Base-by-base conservation (phyloP, 305 asterid genomes). In the Ruellia speciosa region DNA sequence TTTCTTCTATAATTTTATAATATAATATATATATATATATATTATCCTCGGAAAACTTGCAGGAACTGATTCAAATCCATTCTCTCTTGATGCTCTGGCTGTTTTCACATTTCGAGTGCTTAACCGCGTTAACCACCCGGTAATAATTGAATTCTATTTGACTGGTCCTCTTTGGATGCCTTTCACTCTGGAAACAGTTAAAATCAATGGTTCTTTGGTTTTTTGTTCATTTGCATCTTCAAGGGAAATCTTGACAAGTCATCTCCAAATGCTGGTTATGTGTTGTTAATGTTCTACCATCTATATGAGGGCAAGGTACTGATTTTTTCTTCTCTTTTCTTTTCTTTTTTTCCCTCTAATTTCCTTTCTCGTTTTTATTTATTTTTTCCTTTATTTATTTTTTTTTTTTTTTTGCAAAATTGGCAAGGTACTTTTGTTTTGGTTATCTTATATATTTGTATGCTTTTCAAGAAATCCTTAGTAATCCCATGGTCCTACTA, bases 171-270 rank as follows among this genome's bases (percentile, higher is more conserved):
- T 62, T 65, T 34, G 63, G 45, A 20, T 37, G 18, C 43, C 45
- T 55, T 43, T 20, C 41, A 49, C 15, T 58, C 39, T 48, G 45
- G 13, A 37, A 55, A 34, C 45, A 64, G 47, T 52, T 66, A 33
- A 2, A 19, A 59, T 40, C 55, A 19, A 59, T 60, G 31, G 64
- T 66, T 70, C 15, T 66, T 46, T 24, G 4, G 2, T 24, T 66
- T 55, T 54, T 67, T 71, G 58, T n/a, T 40, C 62, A 53, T 72
- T 61, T 66, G 67, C 53, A 35, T 70, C 70, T 67, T 65, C 63
- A 55, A 92, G 99, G 99, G 99, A 68, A 86, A 86, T 70, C 99
- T 92, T 70, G 99, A 92, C 82, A 82, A 75, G 73, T 76, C 94
- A 58, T 79, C 96, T 63, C 83, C 90, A 49, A 82, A 79, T 75